These are phyloP conservation scores for Carex littledalei DNA, from an alignment of 176 grass and related monocot species.

Conservation along the genomic window DNA sequence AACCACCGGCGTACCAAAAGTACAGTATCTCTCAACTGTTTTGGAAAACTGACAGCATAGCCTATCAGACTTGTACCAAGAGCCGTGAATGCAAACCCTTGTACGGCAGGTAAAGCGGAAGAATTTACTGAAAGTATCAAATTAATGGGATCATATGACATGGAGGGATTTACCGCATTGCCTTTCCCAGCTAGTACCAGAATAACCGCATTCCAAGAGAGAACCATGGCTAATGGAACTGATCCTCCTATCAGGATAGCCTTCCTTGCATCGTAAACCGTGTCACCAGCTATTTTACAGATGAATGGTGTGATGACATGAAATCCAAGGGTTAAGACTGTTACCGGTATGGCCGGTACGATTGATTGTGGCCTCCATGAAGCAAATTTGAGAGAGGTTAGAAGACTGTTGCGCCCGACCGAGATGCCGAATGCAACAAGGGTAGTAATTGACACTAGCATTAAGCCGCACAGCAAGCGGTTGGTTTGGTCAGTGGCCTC, in stretches of 20 bases:
- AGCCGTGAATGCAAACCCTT: constrained; percentile 72
- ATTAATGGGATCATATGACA: constrained; percentile 64
- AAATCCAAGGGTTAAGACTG: constrained; percentile 68
- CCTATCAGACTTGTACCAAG: constrained; percentile 72
- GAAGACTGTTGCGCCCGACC: constrained; percentile 45
- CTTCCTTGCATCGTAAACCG: constrained; percentile 49
- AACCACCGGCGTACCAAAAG: constrained; percentile 40
- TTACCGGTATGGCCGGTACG: constrained; percentile 52
- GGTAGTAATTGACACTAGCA: constrained; percentile 55
- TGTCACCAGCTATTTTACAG: constrained; percentile 78
- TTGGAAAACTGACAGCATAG: constrained; percentile 75
- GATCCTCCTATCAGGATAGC: constrained; percentile 65
- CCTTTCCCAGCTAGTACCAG: constrained; percentile 41
- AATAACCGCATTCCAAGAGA: constrained; percentile 84
- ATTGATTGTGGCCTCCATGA: constrained; percentile 44
- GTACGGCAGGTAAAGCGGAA: constrained; percentile 59
- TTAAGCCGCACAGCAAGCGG: constrained; percentile 51
- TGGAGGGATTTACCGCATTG: constrained; percentile 12
- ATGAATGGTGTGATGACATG: constrained; percentile 82
- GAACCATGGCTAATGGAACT: constrained; percentile 70
- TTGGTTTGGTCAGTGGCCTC: constrained; percentile 58
- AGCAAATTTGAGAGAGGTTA: constrained; percentile 39
- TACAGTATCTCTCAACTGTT: constrained; percentile 57
- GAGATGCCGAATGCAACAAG: constrained; percentile 57
- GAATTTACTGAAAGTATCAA: constrained; percentile 79